Percentiles rank a stretch among this genome's conserved stretches.
These are phyloP conservation scores for Pelargonium exstipulatum DNA, from an alignment of 441 rosid species.

Conservation along the genomic window DNA sequence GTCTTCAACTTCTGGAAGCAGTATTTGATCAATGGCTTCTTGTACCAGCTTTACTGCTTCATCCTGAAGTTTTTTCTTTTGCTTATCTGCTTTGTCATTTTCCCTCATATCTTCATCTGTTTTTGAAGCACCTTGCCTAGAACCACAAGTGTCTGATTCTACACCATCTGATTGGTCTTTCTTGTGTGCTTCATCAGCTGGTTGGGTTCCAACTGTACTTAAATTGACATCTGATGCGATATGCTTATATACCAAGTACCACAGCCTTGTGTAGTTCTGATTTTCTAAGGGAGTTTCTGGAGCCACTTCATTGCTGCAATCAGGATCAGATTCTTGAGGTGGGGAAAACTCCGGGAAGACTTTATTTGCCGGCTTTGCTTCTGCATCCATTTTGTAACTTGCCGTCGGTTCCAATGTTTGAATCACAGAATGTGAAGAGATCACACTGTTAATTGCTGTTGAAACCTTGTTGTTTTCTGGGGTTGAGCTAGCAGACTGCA, in stretches of 20 bases:
- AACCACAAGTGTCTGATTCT: slow-evolving; percentile 14
- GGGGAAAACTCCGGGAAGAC: slow-evolving; percentile 14
- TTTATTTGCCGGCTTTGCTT: slow-evolving; percentile 17
- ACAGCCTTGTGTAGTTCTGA: slow-evolving; percentile 53
- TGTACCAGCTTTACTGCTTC: slow-evolving; percentile 82
- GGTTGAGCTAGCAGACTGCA: slow-evolving; percentile 4
- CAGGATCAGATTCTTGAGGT: slow-evolving; percentile 27
- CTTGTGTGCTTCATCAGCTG: too few species aligned
- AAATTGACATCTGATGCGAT: slow-evolving; percentile 51
- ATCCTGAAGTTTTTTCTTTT: slow-evolving; percentile 33
- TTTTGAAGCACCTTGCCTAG: slow-evolving; percentile 13
- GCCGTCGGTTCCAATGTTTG: slow-evolving; percentile 16
- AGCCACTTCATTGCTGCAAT: slow-evolving; percentile 24
- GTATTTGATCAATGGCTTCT: slow-evolving; percentile 83
- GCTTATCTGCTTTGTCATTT: slow-evolving; percentile 24
- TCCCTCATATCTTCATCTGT: slow-evolving; percentile 22
- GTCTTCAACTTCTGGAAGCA: slow-evolving; percentile 50
- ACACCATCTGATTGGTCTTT: slow-evolving; percentile 28
- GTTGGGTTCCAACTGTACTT: slow-evolving; percentile 31
- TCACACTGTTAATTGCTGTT: slow-evolving; percentile 10
- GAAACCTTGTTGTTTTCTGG: background rate
- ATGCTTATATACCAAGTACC: slow-evolving; percentile 75
- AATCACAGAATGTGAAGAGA: slow-evolving; percentile 19
- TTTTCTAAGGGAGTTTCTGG: slow-evolving; percentile 29
- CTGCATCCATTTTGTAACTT: slow-evolving; percentile 16